phyloP scores from a whole-genome alignment of 768 basidiomycete genomes.

The Lactarius pseudohatsudake region DNA sequence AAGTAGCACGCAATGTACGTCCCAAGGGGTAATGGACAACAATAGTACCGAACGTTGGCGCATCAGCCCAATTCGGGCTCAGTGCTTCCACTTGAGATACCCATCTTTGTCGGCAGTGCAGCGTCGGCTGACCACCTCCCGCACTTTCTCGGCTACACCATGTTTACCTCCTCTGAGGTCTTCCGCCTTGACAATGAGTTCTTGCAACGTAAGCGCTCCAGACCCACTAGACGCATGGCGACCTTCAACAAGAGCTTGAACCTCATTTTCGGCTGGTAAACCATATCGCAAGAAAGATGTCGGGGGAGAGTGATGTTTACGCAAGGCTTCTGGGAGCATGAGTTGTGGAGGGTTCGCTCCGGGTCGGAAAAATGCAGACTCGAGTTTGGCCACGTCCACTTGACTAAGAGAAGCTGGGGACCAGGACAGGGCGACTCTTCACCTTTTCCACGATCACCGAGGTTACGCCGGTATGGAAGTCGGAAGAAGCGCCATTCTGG shows the following conservation, averaged over 20 bases:
- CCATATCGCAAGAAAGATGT: slow-evolving; percentile 42
- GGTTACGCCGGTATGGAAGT: slow-evolving; percentile 82
- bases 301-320: slow-evolving; percentile 28
- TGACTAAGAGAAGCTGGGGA: slow-evolving; percentile 60
- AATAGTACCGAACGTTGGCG: slow-evolving; percentile 3
- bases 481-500: slow-evolving; percentile 74
- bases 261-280: slow-evolving; percentile 77
- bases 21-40: neutral
- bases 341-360: slow-evolving; percentile 37
- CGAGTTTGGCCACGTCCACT: slow-evolving; percentile 54
- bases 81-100: slow-evolving; percentile 56
- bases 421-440: slow-evolving; percentile 65
- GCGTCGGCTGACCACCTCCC: slow-evolving; percentile 70
- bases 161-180: slow-evolving; percentile 47
- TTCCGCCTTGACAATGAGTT: slow-evolving; percentile 59
- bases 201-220: slow-evolving; percentile 58
- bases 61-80: slow-evolving; percentile 14
- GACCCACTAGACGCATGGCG: slow-evolving; percentile 59
- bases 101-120: slow-evolving; percentile 61
- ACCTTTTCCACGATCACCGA: slow-evolving; percentile 59
- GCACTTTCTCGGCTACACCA: slow-evolving; percentile 73
- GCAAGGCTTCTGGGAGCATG: slow-evolving; percentile 32
- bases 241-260: slow-evolving; percentile 66
- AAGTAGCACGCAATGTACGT: neutral
- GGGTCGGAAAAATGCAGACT: slow-evolving; percentile 66